Evolutionary conservation across 345 rosid species (phyloP).

Genomic region (Eucalyptus marginata): DNA sequence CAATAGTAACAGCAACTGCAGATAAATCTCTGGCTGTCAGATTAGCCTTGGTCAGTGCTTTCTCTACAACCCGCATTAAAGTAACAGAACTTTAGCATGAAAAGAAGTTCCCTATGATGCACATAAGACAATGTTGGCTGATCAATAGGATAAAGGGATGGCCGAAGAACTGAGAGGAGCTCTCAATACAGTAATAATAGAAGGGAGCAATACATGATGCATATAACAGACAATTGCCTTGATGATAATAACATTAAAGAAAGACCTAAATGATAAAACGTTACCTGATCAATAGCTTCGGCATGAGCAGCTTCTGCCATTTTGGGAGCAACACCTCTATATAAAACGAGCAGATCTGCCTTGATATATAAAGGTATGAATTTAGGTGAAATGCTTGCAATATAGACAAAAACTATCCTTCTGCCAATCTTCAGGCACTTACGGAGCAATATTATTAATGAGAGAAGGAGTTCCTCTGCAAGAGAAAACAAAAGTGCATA

Average conservation of each 20-base stretch:
- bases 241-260: background rate
- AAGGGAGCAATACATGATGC: background rate
- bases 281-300: slow-evolving; percentile 69
- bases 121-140: background rate
- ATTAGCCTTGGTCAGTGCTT: slow-evolving; percentile 61
- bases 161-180: background rate
- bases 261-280: background rate
- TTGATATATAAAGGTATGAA: slow-evolving; percentile 7
- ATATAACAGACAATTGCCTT: background rate
- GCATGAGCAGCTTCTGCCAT: slow-evolving; percentile 89
- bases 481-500: too few species aligned
- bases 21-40: slow-evolving; percentile 54
- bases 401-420: too few species aligned
- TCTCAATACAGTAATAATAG: background rate
- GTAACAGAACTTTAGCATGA: background rate
- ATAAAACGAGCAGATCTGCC: slow-evolving; percentile 76
- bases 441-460: too few species aligned
- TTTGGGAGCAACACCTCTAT: slow-evolving; percentile 91
- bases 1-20: slow-evolving; percentile 95
- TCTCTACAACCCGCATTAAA: slow-evolving; percentile 59
- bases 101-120: background rate
- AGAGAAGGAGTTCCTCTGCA: too few species aligned
- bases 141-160: background rate
- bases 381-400: background rate
- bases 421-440: too few species aligned